These are phyloP conservation scores for Crucibulum laeve DNA, from an alignment of 768 basidiomycete species.

Conservation along the genomic window DNA sequence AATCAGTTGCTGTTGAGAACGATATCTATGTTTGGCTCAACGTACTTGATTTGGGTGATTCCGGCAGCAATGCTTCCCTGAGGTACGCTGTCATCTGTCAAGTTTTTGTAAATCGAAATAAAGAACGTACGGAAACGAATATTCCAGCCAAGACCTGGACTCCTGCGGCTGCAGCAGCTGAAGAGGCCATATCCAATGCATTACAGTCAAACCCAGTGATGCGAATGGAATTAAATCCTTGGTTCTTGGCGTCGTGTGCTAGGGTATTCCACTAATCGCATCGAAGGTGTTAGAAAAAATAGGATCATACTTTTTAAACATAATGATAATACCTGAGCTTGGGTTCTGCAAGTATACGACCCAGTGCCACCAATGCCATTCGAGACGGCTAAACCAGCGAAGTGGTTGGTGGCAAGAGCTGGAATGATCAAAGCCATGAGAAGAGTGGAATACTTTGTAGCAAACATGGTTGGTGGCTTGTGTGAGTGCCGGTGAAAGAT, in stretches of 20 bases:
- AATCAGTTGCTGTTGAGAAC: too few species aligned
- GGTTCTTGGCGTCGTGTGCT: slow-evolving; percentile 20
- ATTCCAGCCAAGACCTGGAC: slow-evolving; percentile 30
- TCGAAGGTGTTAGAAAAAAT: neutral
- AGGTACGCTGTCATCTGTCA: neutral
- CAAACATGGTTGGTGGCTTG: too few species aligned
- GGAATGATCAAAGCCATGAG: slow-evolving; percentile 9
- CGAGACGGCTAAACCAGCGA: slow-evolving; percentile 24
- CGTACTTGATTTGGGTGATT: slow-evolving; percentile 23
- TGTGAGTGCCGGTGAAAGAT: too few species aligned
- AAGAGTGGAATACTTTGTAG: slow-evolving; percentile 1
- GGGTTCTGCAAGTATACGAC: slow-evolving; percentile 28
- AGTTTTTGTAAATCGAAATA: neutral
- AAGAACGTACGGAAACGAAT: slow-evolving; percentile 20
- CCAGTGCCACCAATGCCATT: slow-evolving; percentile 23
- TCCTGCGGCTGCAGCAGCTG: slow-evolving; percentile 24
- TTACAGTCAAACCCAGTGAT: slow-evolving; percentile 32
- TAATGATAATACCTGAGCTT: slow-evolving; percentile 19
- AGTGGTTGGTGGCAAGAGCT: slow-evolving; percentile 23
- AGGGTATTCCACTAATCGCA: slow-evolving; percentile 26
- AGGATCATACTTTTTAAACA: neutral
- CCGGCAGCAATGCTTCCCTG: slow-evolving; percentile 25
- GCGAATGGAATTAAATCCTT: slow-evolving; percentile 29
- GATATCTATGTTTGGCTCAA: neutral
- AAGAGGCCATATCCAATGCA: slow-evolving; percentile 29